Evolutionary conservation across 2,329 filamentous ascomycete species (phyloP).

Genomic region (Trichoderma cornu-damae): DNA sequence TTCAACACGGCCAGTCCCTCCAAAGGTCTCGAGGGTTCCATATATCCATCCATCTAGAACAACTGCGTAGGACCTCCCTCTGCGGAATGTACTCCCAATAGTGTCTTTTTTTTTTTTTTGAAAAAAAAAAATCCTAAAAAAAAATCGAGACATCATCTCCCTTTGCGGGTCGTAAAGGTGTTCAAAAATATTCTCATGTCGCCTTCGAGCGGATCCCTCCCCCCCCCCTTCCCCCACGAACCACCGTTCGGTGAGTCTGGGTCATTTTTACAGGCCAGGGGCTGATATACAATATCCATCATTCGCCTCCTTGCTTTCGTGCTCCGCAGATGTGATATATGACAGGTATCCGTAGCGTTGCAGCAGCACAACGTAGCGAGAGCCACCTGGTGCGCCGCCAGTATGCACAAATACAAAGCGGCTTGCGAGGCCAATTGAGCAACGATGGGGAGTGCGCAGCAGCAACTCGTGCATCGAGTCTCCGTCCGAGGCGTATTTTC

Average conservation of each 20-base stretch:
- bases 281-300: conserved; percentile 2
- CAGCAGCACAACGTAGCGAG: not conserved
- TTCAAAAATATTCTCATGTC: conserved; percentile 15
- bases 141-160: conserved; percentile 4
- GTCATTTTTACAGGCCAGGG: not conserved
- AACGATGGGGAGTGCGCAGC: not conserved
- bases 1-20: not conserved
- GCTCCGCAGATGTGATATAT: conserved; percentile 2
- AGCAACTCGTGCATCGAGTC: not conserved
- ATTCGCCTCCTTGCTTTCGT: not conserved
- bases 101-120: not conserved
- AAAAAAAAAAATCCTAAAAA: no score
- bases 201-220: conserved; percentile 12
- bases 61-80: not conserved
- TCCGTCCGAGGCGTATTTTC: not conserved
- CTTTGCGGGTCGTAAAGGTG: conserved; percentile 1
- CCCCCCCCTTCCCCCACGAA: no score
- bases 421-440: not conserved
- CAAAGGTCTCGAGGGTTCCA: not conserved
- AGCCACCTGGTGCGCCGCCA: not conserved
- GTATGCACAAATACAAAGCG: not conserved
- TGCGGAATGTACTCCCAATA: not conserved
- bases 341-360: not conserved
- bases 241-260: conserved; percentile 15
- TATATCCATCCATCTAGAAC: not conserved